Percentiles rank a stretch among this genome's conserved stretches.
Evolutionary conservation across 441 rosid genomes (phyloP).

Genomic region (Capsella rubella): DNA sequence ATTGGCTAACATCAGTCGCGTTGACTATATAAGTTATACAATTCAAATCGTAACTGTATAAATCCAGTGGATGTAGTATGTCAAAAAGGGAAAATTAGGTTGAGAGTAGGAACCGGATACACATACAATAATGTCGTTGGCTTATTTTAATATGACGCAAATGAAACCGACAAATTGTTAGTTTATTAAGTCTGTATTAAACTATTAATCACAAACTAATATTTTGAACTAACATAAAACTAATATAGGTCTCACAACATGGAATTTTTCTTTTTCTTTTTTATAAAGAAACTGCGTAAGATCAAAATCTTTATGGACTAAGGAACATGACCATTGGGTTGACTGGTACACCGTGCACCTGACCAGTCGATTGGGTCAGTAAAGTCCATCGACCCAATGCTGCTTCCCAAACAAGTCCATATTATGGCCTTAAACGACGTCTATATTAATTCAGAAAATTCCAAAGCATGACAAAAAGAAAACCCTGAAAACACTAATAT

Average conservation of each 20-base stretch:
- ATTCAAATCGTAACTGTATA: constrained; percentile 16
- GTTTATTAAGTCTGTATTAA: neutral
- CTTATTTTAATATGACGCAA: constrained; percentile 20
- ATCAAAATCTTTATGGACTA: neutral
- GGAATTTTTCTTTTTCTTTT: too few species aligned
- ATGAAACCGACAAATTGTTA: neutral
- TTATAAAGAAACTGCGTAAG: too few species aligned
- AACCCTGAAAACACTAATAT: too few species aligned
- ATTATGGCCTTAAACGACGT: too few species aligned
- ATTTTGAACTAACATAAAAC: too few species aligned
- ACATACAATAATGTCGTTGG: constrained; percentile 15
- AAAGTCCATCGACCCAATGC: neutral
- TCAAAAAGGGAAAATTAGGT: constrained; percentile 34
- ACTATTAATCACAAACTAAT: neutral
- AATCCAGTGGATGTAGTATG: constrained; percentile 30
- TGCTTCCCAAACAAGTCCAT: too few species aligned
- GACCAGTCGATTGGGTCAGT: neutral
- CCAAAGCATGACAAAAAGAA: too few species aligned
- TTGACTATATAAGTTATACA: constrained; percentile 23
- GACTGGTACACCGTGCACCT: constrained; percentile 1
- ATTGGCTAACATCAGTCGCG: constrained; percentile 13
- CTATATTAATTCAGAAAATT: too few species aligned
- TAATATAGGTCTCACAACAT: neutral
- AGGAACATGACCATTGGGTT: neutral
- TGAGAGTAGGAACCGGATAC: constrained; percentile 42